phyloP scores from a whole-genome alignment of 2,329 filamentous ascomycete species.

The Graphilbum fragrans region DNA sequence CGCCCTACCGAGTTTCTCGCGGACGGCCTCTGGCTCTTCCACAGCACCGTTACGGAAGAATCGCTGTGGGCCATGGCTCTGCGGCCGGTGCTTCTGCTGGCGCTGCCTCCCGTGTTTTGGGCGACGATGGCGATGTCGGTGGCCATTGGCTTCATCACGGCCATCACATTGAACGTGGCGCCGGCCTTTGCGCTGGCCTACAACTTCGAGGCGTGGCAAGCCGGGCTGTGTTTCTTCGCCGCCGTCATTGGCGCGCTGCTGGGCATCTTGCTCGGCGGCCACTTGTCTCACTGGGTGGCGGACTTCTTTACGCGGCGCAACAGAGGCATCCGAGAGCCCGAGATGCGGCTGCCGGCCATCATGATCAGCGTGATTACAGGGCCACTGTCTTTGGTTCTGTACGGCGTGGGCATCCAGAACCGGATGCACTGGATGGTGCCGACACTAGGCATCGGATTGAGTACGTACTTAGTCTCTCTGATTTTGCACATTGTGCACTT shows the following conservation, averaged over 20 bases:
- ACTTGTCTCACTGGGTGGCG: slow-evolving; percentile 26
- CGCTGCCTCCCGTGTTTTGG: slow-evolving; percentile 42
- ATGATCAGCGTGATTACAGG: slow-evolving; percentile 36
- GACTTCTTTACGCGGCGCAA: slow-evolving; percentile 23
- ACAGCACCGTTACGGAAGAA: slow-evolving; percentile 30
- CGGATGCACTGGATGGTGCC: slow-evolving; percentile 41
- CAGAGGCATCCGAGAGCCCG: slow-evolving; percentile 31
- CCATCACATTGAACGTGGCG: slow-evolving; percentile 40
- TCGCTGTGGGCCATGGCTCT: slow-evolving; percentile 32
- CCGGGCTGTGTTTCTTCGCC: slow-evolving; percentile 37
- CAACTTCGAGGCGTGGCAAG: slow-evolving; percentile 30
- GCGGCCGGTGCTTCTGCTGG: slow-evolving; percentile 35
- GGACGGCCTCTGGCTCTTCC: slow-evolving; percentile 23
- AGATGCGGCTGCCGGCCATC: slow-evolving; percentile 45
- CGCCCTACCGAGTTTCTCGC: background rate
- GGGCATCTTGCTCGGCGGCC: slow-evolving; percentile 37
- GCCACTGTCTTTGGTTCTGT: slow-evolving; percentile 31
- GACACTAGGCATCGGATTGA: slow-evolving; percentile 38
- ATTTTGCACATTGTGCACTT: background rate
- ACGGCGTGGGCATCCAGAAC: slow-evolving; percentile 33
- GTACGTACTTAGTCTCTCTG: slow-evolving; percentile 22
- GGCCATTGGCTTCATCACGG: slow-evolving; percentile 39
- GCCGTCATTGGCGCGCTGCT: slow-evolving; percentile 33
- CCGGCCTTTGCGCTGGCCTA: slow-evolving; percentile 29
- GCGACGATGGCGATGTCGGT: slow-evolving; percentile 39